These are phyloP conservation scores for Taphrina deformans DNA, from an alignment of 1,139 yeast species.

Conservation along the genomic window DNA sequence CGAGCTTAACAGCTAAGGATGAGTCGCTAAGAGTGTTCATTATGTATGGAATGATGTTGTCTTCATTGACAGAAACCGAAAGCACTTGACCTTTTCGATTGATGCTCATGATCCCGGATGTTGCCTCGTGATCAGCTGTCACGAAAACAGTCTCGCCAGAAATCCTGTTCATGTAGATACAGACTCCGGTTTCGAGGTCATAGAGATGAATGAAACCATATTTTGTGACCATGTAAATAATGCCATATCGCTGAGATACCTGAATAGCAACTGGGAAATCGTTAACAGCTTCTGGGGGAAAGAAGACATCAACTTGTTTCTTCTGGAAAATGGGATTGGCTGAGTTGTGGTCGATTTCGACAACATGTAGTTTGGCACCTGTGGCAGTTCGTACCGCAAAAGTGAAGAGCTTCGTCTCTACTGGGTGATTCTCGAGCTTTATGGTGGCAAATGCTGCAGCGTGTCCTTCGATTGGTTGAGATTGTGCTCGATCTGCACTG, in stretches of 20 bases:
- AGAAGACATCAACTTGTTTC: constrained; percentile 87
- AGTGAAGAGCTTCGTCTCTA: constrained; percentile 81
- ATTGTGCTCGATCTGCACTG: constrained; percentile 82
- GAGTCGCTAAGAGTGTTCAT: constrained; percentile 84
- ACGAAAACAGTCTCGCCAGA: constrained; percentile 96
- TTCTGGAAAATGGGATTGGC: constrained; percentile 82
- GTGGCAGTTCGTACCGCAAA: constrained; percentile 83
- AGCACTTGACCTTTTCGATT: constrained; percentile 95
- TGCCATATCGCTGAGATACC: constrained; percentile 80
- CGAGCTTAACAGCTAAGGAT: constrained; percentile 79
- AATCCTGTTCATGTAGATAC: constrained; percentile 92
- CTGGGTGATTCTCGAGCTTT: constrained; percentile 68
- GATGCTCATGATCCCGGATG: constrained; percentile 85
- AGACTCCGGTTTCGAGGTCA: constrained; percentile 88
- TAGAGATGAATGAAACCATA: constrained; percentile 95
- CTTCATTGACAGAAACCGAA: constrained; percentile 84
- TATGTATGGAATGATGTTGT: constrained; percentile 84
- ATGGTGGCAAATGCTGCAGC: constrained; percentile 85
- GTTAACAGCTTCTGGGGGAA: constrained; percentile 94
- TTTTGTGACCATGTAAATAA: constrained; percentile 85
- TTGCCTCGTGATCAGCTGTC: constrained; percentile 70
- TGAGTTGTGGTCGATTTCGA: constrained; percentile 92
- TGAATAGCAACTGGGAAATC: constrained; percentile 97
- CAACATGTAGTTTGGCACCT: constrained; percentile 85
- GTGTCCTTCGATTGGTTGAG: constrained; percentile 98